Evolutionary conservation across 352 stramenopile genomes (phyloP).

Genomic region (Plasmopara muralis): DNA sequence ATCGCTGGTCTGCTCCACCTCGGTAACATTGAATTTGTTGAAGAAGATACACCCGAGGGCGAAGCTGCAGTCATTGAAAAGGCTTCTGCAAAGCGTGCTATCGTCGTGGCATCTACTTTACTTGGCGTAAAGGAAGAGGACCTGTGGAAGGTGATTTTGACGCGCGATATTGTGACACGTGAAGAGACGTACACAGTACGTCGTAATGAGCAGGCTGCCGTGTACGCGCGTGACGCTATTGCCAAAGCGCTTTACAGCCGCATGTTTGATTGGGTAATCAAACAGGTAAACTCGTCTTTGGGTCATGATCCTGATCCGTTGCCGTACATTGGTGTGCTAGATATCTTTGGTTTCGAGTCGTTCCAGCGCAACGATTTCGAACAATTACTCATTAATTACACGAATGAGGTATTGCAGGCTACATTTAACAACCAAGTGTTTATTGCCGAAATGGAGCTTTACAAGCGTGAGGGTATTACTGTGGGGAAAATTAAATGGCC

Average conservation of each 20-base stretch:
- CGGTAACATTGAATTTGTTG: conserved; percentile 93
- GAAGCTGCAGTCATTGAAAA: conserved; percentile 74
- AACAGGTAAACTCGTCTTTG: conserved; percentile 86
- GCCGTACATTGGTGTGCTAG: conserved; percentile 87
- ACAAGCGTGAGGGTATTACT: conserved; percentile 87
- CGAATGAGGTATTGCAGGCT: conserved; percentile 82
- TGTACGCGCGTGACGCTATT: conserved; percentile 88
- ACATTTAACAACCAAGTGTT: conserved; percentile 89
- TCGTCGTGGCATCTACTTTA: conserved; percentile 48
- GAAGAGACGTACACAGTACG: conserved; percentile 80
- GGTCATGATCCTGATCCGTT: conserved; percentile 68
- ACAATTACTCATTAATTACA: conserved; percentile 88
- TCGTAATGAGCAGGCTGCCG: conserved; percentile 71
- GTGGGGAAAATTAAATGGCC: conserved; percentile 87
- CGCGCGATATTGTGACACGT: conserved; percentile 80
- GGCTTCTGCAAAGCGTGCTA: conserved; percentile 49
- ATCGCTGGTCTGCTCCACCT: conserved; percentile 93
- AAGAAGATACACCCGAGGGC: conserved; percentile 78
- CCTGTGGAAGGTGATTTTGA: conserved; percentile 77
- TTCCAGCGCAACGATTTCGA: conserved; percentile 90
- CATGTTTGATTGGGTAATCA: conserved; percentile 91
- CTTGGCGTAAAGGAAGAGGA: conserved; percentile 58
- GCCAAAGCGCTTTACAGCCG: conserved; percentile 91
- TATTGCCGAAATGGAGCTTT: conserved; percentile 86
- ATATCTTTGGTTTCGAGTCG: conserved; percentile 90